Evolutionary conservation across 176 grass and related monocot species (phyloP).

Genomic region (Typha latifolia): DNA sequence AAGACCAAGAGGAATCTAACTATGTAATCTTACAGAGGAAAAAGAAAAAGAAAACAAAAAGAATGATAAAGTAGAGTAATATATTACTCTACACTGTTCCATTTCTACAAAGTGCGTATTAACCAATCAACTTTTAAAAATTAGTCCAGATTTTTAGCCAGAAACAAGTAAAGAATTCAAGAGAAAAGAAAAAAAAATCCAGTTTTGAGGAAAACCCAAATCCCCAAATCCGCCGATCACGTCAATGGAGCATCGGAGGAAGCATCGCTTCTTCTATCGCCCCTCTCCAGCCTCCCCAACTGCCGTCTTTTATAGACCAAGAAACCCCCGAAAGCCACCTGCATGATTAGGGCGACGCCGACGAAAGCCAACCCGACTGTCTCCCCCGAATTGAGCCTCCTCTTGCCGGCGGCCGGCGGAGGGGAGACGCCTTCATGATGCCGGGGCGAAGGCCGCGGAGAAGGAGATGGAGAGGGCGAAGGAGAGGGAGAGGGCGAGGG

Average conservation of each 20-base stretch:
- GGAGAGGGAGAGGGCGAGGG: not conserved
- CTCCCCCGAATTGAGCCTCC: not conserved
- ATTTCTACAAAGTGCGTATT: too few species aligned
- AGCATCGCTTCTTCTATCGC: not conserved
- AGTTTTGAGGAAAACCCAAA: not conserved
- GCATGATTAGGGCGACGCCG: not conserved
- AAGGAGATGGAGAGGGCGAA: too few species aligned
- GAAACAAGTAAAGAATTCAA: too few species aligned
- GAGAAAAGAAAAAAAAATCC: not conserved
- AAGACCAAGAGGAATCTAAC: too few species aligned
- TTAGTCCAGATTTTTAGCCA: too few species aligned
- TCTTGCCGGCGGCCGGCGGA: not conserved
- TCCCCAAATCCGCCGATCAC: not conserved
- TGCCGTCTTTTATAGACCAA: conserved; percentile 1
- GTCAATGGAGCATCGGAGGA: conserved; percentile 2
- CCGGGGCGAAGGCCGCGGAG: not conserved
- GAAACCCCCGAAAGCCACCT: not conserved
- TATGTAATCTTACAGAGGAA: too few species aligned
- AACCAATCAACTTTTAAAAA: too few species aligned
- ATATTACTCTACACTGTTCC: too few species aligned
- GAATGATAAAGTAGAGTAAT: too few species aligned
- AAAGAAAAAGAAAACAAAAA: too few species aligned
- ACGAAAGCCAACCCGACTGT: conserved; percentile 2
- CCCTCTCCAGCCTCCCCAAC: conserved; percentile 6
- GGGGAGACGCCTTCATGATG: not conserved